Percentiles rank a stretch among this genome's conserved stretches.
Conservation (phyloP, 2,329 filamentous ascomycete genomes). For the Sporothrix schenckii region DNA sequence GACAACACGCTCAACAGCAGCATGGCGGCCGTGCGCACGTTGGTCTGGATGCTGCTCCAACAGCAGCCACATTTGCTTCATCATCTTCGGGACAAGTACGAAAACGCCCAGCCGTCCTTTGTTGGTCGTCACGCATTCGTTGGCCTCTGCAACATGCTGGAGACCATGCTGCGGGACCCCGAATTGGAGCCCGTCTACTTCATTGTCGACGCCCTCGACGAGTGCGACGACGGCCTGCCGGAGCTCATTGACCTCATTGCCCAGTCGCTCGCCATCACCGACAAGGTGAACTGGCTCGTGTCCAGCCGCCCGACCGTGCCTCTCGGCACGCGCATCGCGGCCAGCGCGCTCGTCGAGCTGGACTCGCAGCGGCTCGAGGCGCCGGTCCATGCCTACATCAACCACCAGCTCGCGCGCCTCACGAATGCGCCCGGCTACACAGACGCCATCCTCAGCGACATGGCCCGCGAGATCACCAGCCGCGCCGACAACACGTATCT, state of each 20-base stretch:
- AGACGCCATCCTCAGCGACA: background rate
- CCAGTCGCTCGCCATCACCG: background rate
- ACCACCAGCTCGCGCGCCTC: conserved; percentile 16
- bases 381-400: conserved; percentile 24
- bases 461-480: conserved; percentile 11
- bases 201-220: conserved; percentile 26
- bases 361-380: conserved; percentile 15
- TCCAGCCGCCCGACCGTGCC: conserved; percentile 19
- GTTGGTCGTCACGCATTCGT: conserved; percentile 25
- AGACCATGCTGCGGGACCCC: conserved; percentile 16
- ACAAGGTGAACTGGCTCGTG: conserved; percentile 24
- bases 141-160: background rate
- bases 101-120: conserved; percentile 29
- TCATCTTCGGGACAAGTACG: conserved; percentile 36
- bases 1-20: conserved; percentile 34
- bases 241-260: conserved; percentile 15
- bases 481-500: conserved; percentile 25
- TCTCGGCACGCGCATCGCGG: background rate
- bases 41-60: conserved; percentile 37
- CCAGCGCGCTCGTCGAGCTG: conserved; percentile 16
- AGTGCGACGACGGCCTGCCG: conserved; percentile 14
- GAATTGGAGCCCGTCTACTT: conserved; percentile 21
- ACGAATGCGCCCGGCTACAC: background rate
- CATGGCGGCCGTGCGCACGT: conserved; percentile 35
- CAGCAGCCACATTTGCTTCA: conserved; percentile 36